These are phyloP conservation scores for barrel medic (Medicago truncatula) DNA, from an alignment of 306 rosid species.

Conservation along the genomic window MtrunA17r5.0-ANR NC_053047.1:7922501-7923000, in stretches of 20 bases:
- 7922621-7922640: background rate
- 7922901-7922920: conserved; percentile 47
- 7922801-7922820: conserved; percentile 47
- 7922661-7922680: too few species aligned
- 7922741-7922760: background rate
- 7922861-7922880: conserved; percentile 41
- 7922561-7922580: background rate
- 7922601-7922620: background rate
- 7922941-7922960: conserved; percentile 53
- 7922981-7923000: conserved; percentile 37
- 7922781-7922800: conserved; percentile 45
- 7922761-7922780: conserved; percentile 52
- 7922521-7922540: background rate
- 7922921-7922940: conserved; percentile 42
- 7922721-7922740: background rate
- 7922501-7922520: background rate
- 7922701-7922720: too few species aligned
- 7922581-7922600: background rate
- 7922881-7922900: conserved; percentile 49
- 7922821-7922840: conserved; percentile 49
- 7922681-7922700: background rate
- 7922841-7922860: conserved; percentile 38
- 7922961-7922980: conserved; percentile 42
- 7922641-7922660: background rate
- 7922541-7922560: background rate